Conservation (phyloP, 306 rosid genomes). For the Lagenaria siceraria region DNA sequence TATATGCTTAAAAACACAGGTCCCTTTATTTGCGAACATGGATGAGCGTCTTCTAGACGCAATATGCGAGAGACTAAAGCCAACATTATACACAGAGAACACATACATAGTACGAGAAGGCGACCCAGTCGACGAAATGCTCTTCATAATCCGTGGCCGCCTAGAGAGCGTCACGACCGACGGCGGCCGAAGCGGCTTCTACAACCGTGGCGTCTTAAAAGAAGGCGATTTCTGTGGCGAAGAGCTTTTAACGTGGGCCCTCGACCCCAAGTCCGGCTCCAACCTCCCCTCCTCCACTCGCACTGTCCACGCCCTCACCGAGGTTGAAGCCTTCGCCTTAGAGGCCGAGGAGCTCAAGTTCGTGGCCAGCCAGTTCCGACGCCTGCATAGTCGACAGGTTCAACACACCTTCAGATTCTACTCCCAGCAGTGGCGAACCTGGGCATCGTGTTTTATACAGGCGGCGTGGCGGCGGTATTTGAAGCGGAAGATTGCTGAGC, state of each 20-base stretch:
- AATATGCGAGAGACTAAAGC: conserved; percentile 80
- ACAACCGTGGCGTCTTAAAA: conserved; percentile 67
- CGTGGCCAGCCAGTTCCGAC: conserved; percentile 80
- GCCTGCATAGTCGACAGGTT: conserved; percentile 74
- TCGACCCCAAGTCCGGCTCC: conserved; percentile 66
- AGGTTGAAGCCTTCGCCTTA: conserved; percentile 90
- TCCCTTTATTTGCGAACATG: conserved; percentile 85
- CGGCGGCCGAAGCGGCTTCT: conserved; percentile 92
- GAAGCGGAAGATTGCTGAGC: conserved; percentile 33
- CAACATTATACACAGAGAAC: conserved; percentile 55
- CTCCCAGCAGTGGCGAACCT: conserved; percentile 95
- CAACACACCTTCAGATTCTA: conserved; percentile 85
- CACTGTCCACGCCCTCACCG: conserved; percentile 66
- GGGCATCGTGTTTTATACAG: conserved; percentile 84
- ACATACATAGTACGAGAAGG: conserved; percentile 79
- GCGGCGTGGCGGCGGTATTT: conserved; percentile 62
- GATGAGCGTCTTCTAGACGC: conserved; percentile 88
- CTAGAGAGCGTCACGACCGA: conserved; percentile 84
- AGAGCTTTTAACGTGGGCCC: conserved; percentile 87
- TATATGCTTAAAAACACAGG: conserved; percentile 20
- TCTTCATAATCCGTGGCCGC: conserved; percentile 78
- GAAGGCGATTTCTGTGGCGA: conserved; percentile 89
- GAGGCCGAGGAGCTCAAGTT: conserved; percentile 81
- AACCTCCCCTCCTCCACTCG: conserved; percentile 85
- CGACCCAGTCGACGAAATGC: conserved; percentile 82